Base-by-base conservation (phyloP, 2,329 filamentous ascomycete species). In the Leptographium procerum region DNA sequence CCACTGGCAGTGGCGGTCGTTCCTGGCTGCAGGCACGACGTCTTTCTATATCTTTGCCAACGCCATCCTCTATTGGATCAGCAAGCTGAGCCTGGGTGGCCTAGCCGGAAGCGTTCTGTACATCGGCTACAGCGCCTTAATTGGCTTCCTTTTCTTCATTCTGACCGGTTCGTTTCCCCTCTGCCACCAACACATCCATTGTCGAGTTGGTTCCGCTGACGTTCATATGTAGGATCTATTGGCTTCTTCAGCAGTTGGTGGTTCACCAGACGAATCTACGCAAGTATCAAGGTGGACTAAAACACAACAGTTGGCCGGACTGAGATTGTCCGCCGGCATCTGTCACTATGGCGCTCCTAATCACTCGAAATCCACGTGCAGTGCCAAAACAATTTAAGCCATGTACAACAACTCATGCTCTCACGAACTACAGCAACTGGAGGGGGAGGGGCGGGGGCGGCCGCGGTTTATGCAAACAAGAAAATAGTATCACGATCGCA, bases 1-100 rank as follows among this genome's bases (percentile, higher is more conserved):
- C 74, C 88, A 96, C 71, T 99, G 94, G 94, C 94, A 97, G 67
- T 99, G 94, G 94, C 84, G 94, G 56, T 86, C 91, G 7, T 99
- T 99, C 76, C 81, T 90, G 60, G 92, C 90, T 2, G 91, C 91
- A 1, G 94, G 94, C 60, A 92, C 91, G 68, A 95, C 88, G 56
- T 91, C 91, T 1, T 82, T 83, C 16, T 99, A 97, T 69, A 91
- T 99, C 52, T 97, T 97, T 71, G 75, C 88, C 45, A 95, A 96
- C 71, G 91, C 91, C 57, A 73, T 99, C 65, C 79, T 96, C 57
- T 97, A 96, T 74, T 94, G 94, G 82, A 75, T 91, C 40, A 91
- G 88, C 66, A 91, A 92, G 70, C 78, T 97, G 60, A 91, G 87
- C 66, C 86, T 97, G 63, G 86, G 88, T 59, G 89, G 89, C 13